Percentiles rank a stretch among this genome's conserved stretches.
Conservation (phyloP, 208 protist species). For the Leishmania guyanensis region DNA sequence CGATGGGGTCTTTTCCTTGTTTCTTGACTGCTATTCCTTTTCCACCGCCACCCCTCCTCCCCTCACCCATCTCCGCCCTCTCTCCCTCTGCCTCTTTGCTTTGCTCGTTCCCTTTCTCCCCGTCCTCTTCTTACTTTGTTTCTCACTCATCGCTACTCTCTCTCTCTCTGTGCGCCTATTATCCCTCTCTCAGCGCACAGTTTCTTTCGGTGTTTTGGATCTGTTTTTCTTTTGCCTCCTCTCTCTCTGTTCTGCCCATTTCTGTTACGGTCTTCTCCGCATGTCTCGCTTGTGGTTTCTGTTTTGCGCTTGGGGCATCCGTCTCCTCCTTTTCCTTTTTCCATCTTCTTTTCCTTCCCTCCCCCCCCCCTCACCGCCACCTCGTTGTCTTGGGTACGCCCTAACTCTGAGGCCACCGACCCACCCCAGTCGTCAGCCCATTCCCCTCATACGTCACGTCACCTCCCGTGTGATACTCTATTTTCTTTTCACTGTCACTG, state of each 20-base stretch:
- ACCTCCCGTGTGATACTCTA: background rate
- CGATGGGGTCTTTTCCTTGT: background rate
- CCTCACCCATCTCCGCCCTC: background rate
- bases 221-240: slow-evolving; percentile 8
- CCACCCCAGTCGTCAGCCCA: too few species aligned
- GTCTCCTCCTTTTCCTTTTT: slow-evolving; percentile 3
- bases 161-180: background rate
- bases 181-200: background rate
- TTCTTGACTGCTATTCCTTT: background rate
- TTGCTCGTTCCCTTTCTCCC: slow-evolving; percentile 9
- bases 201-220: background rate
- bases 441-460: background rate
- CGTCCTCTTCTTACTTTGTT: background rate
- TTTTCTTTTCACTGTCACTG: background rate
- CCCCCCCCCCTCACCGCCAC: too few species aligned
- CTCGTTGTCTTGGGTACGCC: background rate
- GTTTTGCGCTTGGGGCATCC: slow-evolving; percentile 4
- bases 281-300: background rate
- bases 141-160: background rate
- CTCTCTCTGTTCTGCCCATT: background rate
- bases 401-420: background rate
- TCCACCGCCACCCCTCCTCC: background rate
- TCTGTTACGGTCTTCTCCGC: slow-evolving; percentile 1
- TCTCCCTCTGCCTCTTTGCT: background rate
- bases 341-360: background rate